A percentile compares a stretch with the other conserved stretches of the same genome.
These are phyloP conservation scores for Arctium lappa DNA, from an alignment of 129 eudicot species.

Conservation along the genomic window DNA sequence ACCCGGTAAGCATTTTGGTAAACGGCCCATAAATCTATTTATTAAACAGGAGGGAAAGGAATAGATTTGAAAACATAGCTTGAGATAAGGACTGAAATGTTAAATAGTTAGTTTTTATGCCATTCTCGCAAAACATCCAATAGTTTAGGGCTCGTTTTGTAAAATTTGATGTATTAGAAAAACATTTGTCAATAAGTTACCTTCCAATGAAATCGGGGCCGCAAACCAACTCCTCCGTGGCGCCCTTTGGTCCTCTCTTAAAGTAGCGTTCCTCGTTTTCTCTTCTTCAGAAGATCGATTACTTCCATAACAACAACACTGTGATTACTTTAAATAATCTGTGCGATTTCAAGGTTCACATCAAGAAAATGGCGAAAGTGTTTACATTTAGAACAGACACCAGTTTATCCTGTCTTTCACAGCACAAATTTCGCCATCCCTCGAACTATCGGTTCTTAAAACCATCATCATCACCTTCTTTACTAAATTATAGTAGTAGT, in stretches of 20 bases:
- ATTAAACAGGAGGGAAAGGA: background rate
- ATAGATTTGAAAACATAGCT: background rate
- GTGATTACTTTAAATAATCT: background rate
- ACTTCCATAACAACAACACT: background rate
- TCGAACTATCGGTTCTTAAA: constrained; percentile 22
- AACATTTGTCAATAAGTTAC: constrained; percentile 8
- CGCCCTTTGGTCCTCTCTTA: constrained; percentile 39
- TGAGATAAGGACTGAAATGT: background rate
- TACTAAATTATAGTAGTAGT: constrained; percentile 6
- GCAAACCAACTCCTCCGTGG: constrained; percentile 55
- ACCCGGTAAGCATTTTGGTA: no score
- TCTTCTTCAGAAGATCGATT: constrained; percentile 7
- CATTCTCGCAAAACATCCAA: background rate
- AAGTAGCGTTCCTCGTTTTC: constrained; percentile 22
- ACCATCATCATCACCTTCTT: constrained; percentile 18
- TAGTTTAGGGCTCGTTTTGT: background rate
- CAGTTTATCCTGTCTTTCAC: constrained; percentile 33
- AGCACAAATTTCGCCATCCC: constrained; percentile 26
- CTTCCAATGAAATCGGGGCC: constrained; percentile 43
- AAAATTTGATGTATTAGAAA: background rate
- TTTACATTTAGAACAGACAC: constrained; percentile 36
- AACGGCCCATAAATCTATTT: background rate
- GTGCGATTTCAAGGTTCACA: background rate
- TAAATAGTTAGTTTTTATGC: background rate
- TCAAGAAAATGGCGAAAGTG: constrained; percentile 49